Conservation (phyloP, 1,284 basidiomycete species). For the Trichosporon inkin region DNA sequence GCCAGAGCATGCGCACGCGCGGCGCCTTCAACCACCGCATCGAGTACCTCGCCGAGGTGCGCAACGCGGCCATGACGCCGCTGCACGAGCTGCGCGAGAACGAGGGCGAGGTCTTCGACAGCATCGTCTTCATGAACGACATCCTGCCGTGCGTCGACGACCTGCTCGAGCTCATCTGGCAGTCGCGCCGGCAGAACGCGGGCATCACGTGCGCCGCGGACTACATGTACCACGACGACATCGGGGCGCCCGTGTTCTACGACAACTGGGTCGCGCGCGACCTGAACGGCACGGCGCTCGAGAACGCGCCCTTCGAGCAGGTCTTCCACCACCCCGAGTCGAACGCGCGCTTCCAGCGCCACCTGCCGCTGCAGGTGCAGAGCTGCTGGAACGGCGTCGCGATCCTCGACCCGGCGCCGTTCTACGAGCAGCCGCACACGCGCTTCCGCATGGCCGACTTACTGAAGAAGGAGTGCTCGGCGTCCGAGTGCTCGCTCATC, state of each 20-base stretch:
- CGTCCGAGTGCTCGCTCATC: slow-evolving; percentile 87
- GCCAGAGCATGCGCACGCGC: slow-evolving; percentile 80
- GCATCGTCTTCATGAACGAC: slow-evolving; percentile 97
- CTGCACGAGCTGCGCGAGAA: slow-evolving; percentile 84
- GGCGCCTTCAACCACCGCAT: slow-evolving; percentile 98
- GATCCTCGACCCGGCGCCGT: slow-evolving; percentile 83
- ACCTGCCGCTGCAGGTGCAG: slow-evolving; percentile 89
- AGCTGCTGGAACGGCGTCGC: slow-evolving; percentile 97
- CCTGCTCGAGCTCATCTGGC: slow-evolving; percentile 91
- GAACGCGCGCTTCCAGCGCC: slow-evolving; percentile 74
- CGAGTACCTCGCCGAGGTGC: slow-evolving; percentile 94
- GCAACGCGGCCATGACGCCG: slow-evolving; percentile 88
- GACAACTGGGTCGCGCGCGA: slow-evolving; percentile 97
- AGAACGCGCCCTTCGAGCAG: slow-evolving; percentile 89
- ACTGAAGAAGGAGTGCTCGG: slow-evolving; percentile 79
- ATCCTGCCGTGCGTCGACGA: slow-evolving; percentile 93
- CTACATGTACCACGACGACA: slow-evolving; percentile 95
- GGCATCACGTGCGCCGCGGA: slow-evolving; percentile 94
- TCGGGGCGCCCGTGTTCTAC: slow-evolving; percentile 87
- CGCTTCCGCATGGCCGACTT: slow-evolving; percentile 84
- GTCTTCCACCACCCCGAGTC: slow-evolving; percentile 80
- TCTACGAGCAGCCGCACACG: slow-evolving; percentile 82
- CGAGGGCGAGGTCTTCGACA: slow-evolving; percentile 86
- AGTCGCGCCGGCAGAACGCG: slow-evolving; percentile 82
- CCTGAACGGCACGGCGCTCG: slow-evolving; percentile 92